Evolutionary conservation across 257 asterid species (phyloP), one percentile per base, ranked within the genome.

Genomic region (Capsicum pubescens): DNA sequence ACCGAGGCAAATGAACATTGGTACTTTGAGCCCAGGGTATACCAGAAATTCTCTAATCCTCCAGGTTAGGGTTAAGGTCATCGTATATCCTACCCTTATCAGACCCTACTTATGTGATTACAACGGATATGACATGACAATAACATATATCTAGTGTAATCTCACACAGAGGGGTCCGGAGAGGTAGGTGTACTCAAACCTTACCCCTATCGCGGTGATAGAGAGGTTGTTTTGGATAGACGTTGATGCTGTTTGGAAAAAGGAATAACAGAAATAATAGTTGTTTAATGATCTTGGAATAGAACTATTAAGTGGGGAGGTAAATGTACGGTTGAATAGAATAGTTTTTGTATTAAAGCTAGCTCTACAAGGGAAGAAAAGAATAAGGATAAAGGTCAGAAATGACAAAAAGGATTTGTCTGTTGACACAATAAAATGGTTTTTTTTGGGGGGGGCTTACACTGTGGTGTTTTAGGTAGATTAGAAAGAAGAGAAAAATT

Each of bases 291-390:
- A n/a, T 46, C 39, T 72, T 72, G 60, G 42, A 19, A 48, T 48
- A 48, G 42, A 72, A 72, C 6, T 48, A n/a, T 46, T n/a, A 44
- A 46, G 57, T 44, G 58, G 6, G 16, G 4, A 42, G 36, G 79
- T 71, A 71, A 44, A n/a, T 71, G 79, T 71, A 71, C 36, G 10
- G 36, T 17, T 71, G 57, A 71, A 72, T 19, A 21, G 21, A 74
- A 50, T 50, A 74, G 61, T 74, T 66, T 21, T 21, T 76, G 0
- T 14, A 52, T 52, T 14, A 76, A 26, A 8, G 26, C 80, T 76
- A 0, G 81, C 17, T 76, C 63, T 21, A 26, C 81, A 76, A 76
- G 60, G 3, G 63, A 76, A 52, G 81, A 52, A 76, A 76, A 32
- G 63, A 76, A 52, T 54, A 52, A 7, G 60, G 46, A 11, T 26